Evolutionary conservation across 2,329 filamentous ascomycete species (phyloP).

Genomic region (Pseudogymnoascus sp.): DNA sequence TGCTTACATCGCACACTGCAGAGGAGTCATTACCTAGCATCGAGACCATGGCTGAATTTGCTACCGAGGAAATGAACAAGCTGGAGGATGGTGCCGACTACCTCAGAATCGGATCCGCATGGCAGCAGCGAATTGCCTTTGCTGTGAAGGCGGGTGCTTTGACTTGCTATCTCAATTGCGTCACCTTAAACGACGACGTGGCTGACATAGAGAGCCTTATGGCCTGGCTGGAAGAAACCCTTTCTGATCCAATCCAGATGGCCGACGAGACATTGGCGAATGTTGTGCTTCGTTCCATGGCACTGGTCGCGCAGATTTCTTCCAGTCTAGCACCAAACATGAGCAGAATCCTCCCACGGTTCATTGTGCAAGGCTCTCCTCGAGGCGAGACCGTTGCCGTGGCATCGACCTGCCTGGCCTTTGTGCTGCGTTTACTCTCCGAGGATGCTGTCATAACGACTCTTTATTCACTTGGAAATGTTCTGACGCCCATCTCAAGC

Average conservation of each 20-base stretch:
- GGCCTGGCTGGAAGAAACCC: slow-evolving; percentile 74
- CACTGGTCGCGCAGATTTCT: slow-evolving; percentile 68
- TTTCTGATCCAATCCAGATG: slow-evolving; percentile 75
- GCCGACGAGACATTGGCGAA: slow-evolving; percentile 67
- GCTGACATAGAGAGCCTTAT: slow-evolving; percentile 73
- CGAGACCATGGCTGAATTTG: slow-evolving; percentile 60
- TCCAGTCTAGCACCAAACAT: slow-evolving; percentile 64
- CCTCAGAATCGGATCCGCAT: slow-evolving; percentile 71
- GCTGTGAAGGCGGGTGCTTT: slow-evolving; percentile 77
- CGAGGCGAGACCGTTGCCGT: slow-evolving; percentile 60
- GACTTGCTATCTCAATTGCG: slow-evolving; percentile 77
- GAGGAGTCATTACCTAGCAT: slow-evolving; percentile 49
- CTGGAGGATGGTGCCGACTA: slow-evolving; percentile 89
- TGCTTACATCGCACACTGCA: slow-evolving; percentile 31
- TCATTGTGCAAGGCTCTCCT: slow-evolving; percentile 77
- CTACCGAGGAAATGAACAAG: slow-evolving; percentile 73
- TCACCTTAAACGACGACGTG: slow-evolving; percentile 69
- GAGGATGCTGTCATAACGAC: slow-evolving; percentile 93
- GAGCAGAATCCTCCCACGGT: slow-evolving; percentile 70
- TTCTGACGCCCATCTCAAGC: slow-evolving; percentile 64
- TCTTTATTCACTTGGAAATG: slow-evolving; percentile 91
- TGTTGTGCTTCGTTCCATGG: slow-evolving; percentile 71
- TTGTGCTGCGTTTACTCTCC: slow-evolving; percentile 71
- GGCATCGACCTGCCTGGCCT: slow-evolving; percentile 77
- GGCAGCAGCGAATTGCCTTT: slow-evolving; percentile 79